These are phyloP conservation scores for Marasmius oreades DNA, from an alignment of 1,284 basidiomycete genomes.

Conservation along the genomic window DNA sequence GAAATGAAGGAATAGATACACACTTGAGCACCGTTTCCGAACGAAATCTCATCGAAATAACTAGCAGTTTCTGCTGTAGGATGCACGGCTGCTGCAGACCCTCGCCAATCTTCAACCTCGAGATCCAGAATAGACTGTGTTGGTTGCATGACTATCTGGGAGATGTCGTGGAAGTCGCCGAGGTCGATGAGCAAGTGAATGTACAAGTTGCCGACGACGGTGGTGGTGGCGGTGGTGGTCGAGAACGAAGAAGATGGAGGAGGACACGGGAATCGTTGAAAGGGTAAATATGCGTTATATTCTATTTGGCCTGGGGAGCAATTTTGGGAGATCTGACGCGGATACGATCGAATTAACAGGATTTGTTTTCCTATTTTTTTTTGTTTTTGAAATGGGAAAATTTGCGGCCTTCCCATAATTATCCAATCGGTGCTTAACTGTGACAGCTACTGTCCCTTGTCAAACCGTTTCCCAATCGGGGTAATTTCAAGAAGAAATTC, in stretches of 20 bases:
- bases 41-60: background rate
- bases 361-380: background rate
- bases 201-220: background rate
- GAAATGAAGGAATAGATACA: background rate
- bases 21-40: background rate
- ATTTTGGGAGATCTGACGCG: background rate
- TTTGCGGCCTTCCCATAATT: background rate
- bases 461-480: background rate
- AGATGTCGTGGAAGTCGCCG: background rate
- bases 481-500: background rate
- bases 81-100: background rate
- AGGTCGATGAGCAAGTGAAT: background rate
- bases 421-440: background rate
- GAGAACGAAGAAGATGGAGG: background rate
- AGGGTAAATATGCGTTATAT: background rate
- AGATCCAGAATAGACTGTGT: background rate
- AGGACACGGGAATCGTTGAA: background rate
- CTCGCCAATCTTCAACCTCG: conserved; percentile 3
- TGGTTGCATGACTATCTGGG: background rate
- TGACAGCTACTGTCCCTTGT: background rate
- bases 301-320: background rate
- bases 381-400: too few relatives aligned
- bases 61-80: background rate
- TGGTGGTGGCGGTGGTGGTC: background rate
- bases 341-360: background rate